phyloP scores from a whole-genome alignment of 148 eudicot species.

The Fagopyrum tataricum region DNA sequence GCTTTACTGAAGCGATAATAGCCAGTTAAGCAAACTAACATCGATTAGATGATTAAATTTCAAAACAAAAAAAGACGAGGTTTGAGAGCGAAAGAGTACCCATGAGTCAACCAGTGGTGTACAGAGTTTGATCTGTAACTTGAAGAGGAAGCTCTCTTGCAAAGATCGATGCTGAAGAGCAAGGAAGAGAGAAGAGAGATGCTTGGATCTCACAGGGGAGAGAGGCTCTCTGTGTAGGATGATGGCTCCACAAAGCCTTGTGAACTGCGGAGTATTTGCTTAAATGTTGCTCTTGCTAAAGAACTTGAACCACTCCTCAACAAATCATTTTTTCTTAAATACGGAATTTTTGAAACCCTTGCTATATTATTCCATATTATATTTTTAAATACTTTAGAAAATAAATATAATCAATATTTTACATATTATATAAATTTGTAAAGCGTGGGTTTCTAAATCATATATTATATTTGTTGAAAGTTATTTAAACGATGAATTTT shows the following conservation, averaged over 20 bases:
- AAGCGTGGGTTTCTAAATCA: background rate
- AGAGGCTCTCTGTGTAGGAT: background rate
- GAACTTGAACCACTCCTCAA: background rate
- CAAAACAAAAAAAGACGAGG: background rate
- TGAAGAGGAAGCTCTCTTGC: background rate
- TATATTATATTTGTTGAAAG: no score
- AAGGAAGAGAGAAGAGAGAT: background rate
- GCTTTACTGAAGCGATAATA: background rate
- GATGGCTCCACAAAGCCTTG: constrained; percentile 3
- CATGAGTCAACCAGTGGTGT: constrained; percentile 19
- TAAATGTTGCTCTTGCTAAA: background rate
- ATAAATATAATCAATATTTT: background rate
- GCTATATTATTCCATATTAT: background rate
- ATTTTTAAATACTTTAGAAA: background rate
- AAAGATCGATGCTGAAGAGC: constrained; percentile 10
- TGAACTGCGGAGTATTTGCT: background rate
- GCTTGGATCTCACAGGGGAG: constrained; percentile 2
- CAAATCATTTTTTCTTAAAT: background rate
- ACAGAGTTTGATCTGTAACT: constrained; percentile 11
- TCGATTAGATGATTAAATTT: constrained; percentile 18
- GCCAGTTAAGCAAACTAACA: constrained; percentile 5
- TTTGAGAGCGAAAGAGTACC: constrained; percentile 19
- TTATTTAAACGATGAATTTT: no score
- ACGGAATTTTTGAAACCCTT: background rate
- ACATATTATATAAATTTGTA: background rate